Evolutionary conservation across 345 rosid genomes (phyloP), one percentile per base, ranked within the genome.

Genomic region (Citrus maxima): DNA sequence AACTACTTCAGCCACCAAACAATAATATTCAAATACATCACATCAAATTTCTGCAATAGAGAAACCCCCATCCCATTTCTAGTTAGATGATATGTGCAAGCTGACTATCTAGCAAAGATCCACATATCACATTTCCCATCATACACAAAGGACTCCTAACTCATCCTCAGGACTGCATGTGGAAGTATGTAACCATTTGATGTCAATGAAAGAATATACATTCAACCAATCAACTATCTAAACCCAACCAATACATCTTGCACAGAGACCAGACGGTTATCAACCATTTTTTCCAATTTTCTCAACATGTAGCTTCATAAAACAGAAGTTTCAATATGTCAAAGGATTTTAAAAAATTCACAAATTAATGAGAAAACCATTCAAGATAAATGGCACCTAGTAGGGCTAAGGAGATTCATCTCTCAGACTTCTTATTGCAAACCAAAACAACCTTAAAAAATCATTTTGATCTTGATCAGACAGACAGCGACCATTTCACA

Each of bases 1-100:
- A 72, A 78, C 4, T 68, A 55, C 72, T 68, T 62, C 22, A 32
- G 62, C 65, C 40, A 37, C 28, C 70, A 75, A 13, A 76, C 35
- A 21, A 46, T 22, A 40, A 69, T 21, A 21, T 22, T 18, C 30
- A 34, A 22, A 66, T 22, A 21, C 34, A 65, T 13, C 7, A 9
- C 25, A 59, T 18, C 32, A 70, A 77, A 22, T 8, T 59, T 78
- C 80, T 30, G 18, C 46, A 54, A 35, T 7, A 66, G 12, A 35
- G 49, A 24, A 62, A 34, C 42, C 62, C 56, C 19, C 9, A 19
- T 59, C 42, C 46, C 18, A n/a, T 22, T n/a, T 66, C 19, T 30
- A 28, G 63, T 21, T 42, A 6, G 10, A 64, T 49, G 22, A 55
- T 12, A 35, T 7, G 3, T 25, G 54, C 62, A 61, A 30, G 46